Evolutionary conservation across 148 eudicot genomes (phyloP), one percentile per base, ranked within the genome.

Genomic region (Heliosperma pusillum): DNA sequence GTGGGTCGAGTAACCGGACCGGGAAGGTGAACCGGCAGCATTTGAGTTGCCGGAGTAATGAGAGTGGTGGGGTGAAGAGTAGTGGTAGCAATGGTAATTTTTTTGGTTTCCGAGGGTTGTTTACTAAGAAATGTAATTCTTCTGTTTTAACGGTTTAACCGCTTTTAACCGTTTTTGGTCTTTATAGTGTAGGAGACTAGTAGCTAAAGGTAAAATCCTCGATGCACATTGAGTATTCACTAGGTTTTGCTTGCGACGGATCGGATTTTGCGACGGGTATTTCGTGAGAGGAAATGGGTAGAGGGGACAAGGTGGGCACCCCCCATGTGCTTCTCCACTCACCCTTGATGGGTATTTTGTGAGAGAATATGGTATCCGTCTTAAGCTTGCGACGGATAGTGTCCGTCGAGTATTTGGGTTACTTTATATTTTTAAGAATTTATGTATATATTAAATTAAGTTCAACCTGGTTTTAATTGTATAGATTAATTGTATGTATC

Each of bases 31-130:
- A 82, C 45, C 96, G 90, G 22, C 97, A 93, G 30, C 80, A 81
- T 61, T 52, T 83, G 85, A 82, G 84, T 36, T 90, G 93, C 58
- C 79, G 83, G 53, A 87, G 83, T 69, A 85, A 85, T 7, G 85
- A 69, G 1, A 64, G 78, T 1, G 77, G 42, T 9, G 68, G 55
- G 26, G 69, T 10, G 21, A 72, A 50, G 13, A 73, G 65, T 33
- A 85, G 78, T 10, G 84, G 84, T 10, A 66, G 74, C 27, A 73
- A 73, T 9, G 82, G 86, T 80, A 85, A 82, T 81, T 69, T 91
- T 77, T 90, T 94, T 73, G 83, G 80, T 64, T 75, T 94, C 55
- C 85, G 90, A 15, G 83, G 88, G 81, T 63, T 94, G 16, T 94
- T 94, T 72, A 82, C 84, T 36, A 94, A 90, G 83, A 80, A 91